Base-by-base conservation (phyloP, 2,329 filamentous ascomycete genomes). In the Exophiala oligosperma region DNA sequence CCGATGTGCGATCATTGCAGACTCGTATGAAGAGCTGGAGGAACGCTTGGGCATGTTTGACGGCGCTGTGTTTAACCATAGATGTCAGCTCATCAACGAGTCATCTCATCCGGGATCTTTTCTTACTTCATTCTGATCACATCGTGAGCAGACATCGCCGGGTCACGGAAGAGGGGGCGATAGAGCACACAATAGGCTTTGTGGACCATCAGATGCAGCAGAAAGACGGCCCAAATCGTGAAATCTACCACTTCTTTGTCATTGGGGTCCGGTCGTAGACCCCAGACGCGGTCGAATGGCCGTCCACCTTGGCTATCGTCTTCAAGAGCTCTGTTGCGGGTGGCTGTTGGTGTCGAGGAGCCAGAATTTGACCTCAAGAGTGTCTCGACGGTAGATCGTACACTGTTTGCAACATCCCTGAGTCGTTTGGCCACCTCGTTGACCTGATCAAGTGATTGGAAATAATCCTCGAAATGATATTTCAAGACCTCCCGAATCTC, bases 101-200 rank as follows among this genome's bases (percentile, higher is more conserved):
- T 26, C 8, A 9, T 37, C 21, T 8, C n/a, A 26, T 37, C 23
- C 11, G 7, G 3, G 28, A 23, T 14, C 23, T n/a, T 50, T 54
- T n/a, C 53, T 54, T 59, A 63, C 60, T 52, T 59, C 56, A 35
- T 46, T 54, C 61, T 24, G 24, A 62, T 43, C 1, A 43, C 40
- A n/a, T 56, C 56, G 38, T 60, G 46, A 14, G 48, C 43, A 8
- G 26, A 32, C 26, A 54, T 44, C 12, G 50, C 24, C 17, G 53
- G 54, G 52, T 63, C 56, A 38, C 55, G 51, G 41, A 65, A 60
- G 17, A 67, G 54, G 11, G 64, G 65, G 43, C 60, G 53, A 48
- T 66, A 67, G 2, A 67, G 53, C 11, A 64, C 56, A 44, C 64
- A 66, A 49, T 61, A 65, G 4, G 65, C 64, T 53, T 65, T 65